Percentiles rank a stretch among this genome's conserved stretches.
These are phyloP conservation scores for Dianthus caryophyllus DNA, from an alignment of 148 eudicot species.

Conservation along the genomic window DNA sequence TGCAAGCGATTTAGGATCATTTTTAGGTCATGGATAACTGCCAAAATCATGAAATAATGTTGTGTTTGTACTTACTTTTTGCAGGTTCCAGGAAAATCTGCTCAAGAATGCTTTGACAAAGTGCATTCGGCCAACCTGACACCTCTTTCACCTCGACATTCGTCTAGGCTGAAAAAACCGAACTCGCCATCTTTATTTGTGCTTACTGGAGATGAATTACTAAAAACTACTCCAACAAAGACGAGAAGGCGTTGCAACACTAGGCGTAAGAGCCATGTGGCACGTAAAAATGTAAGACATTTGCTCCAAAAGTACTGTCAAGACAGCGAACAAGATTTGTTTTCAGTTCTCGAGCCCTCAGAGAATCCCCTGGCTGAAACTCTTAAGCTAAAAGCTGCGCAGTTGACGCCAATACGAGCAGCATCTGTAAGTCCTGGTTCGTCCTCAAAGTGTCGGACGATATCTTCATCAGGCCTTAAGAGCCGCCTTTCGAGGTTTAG, in stretches of 20 bases:
- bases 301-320: slow-evolving; percentile 54
- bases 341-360: slow-evolving; percentile 55
- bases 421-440: slow-evolving; percentile 24
- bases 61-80: slow-evolving; percentile 14
- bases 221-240: slow-evolving; percentile 35
- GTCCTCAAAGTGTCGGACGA: slow-evolving; percentile 28
- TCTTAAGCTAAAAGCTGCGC: slow-evolving; percentile 21
- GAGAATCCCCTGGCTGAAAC: slow-evolving; percentile 23
- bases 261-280: slow-evolving; percentile 40
- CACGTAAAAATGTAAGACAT: slow-evolving; percentile 61
- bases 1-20: neutral
- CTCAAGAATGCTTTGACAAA: slow-evolving; percentile 88
- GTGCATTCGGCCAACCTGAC: slow-evolving; percentile 60
- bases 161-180: slow-evolving; percentile 43
- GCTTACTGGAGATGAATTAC: slow-evolving; percentile 41
- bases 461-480: slow-evolving; percentile 40
- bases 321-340: slow-evolving; percentile 50
- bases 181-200: slow-evolving; percentile 28
- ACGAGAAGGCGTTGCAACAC: slow-evolving; percentile 27
- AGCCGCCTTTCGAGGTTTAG: slow-evolving; percentile 37
- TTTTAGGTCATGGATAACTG: neutral
- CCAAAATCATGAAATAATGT: neutral
- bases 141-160: slow-evolving; percentile 45
- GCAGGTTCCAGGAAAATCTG: slow-evolving; percentile 91
- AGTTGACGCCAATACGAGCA: slow-evolving; percentile 38